Evolutionary conservation across 768 basidiomycete genomes (phyloP).

Genomic region (Podaxis sp.): DNA sequence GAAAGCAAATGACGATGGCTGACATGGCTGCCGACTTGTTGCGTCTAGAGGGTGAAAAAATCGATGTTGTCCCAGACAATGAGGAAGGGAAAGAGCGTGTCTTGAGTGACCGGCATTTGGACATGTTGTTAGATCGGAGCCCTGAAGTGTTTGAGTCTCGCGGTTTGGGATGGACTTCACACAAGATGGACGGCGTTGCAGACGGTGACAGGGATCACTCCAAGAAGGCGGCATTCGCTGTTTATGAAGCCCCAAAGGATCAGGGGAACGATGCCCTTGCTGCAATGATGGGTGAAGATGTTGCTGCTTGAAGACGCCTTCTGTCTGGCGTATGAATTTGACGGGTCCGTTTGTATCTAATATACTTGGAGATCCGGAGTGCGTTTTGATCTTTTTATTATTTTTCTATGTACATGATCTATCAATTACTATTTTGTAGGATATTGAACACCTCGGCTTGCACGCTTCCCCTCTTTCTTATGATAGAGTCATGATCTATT

Average conservation of each 20-base stretch:
- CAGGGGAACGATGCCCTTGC: constrained; percentile 69
- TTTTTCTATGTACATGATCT: too few relatives aligned
- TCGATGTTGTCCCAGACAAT: constrained; percentile 79
- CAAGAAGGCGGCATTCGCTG: constrained; percentile 68
- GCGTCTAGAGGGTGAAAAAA: constrained; percentile 83
- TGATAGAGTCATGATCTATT: too few relatives aligned
- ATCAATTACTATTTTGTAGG: too few relatives aligned
- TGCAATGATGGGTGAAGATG: constrained; percentile 60
- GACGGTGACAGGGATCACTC: constrained; percentile 21
- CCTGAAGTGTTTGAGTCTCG: constrained; percentile 72
- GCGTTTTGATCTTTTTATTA: too few relatives aligned
- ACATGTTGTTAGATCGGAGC: constrained; percentile 77
- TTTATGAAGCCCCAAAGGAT: constrained; percentile 67
- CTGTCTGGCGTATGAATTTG: too few relatives aligned
- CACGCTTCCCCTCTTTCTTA: too few relatives aligned
- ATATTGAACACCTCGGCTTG: too few relatives aligned
- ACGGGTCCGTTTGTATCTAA: too few relatives aligned
- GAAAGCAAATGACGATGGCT: constrained; percentile 65
- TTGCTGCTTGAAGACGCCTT: constrained; percentile 2
- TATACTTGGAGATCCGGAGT: too few relatives aligned
- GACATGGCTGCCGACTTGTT: constrained; percentile 82
- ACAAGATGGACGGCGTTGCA: constrained; percentile 9
- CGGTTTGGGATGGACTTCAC: constrained; percentile 72
- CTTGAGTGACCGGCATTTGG: constrained; percentile 80
- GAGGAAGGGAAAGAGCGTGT: constrained; percentile 69